A percentile compares a stretch with the other conserved stretches of the same genome.
Evolutionary conservation across 768 basidiomycete species (phyloP).

Genomic region (Hysterangium stoloniferum): DNA sequence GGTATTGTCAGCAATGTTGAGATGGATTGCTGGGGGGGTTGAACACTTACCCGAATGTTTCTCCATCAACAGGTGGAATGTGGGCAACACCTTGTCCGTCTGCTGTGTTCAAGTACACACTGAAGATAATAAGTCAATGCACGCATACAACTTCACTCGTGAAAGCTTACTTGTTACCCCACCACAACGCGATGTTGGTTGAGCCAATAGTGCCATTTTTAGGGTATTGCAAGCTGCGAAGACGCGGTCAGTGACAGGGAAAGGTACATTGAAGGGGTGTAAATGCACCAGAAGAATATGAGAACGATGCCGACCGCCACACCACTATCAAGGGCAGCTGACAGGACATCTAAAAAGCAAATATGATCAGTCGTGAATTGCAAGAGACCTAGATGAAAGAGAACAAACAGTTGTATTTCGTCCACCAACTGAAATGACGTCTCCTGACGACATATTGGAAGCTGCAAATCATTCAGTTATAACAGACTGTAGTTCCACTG

Average conservation of each 20-base stretch:
- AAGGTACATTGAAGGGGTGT: neutral
- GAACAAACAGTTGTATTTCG: slow-evolving; percentile 70
- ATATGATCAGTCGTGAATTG: neutral
- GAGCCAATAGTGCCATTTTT: slow-evolving; percentile 24
- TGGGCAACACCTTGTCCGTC: no score
- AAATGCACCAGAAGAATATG: slow-evolving; percentile 20
- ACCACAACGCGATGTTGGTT: slow-evolving; percentile 28
- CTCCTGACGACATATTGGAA: slow-evolving; percentile 69
- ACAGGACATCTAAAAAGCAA: slow-evolving; percentile 23
- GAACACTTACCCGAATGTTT: no score
- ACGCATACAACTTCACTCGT: no score
- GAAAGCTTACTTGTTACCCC: slow-evolving; percentile 29
- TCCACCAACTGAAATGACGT: slow-evolving; percentile 64
- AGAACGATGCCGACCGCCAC: slow-evolving; percentile 22
- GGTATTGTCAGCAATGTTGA: no score
- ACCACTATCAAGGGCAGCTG: slow-evolving; percentile 26
- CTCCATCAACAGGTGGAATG: no score
- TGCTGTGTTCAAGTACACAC: no score
- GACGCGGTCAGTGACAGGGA: neutral
- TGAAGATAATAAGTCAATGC: no score
- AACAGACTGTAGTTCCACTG: slow-evolving; percentile 17
- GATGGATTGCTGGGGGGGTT: no score
- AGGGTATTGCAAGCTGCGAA: slow-evolving; percentile 29
- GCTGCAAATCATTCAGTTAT: slow-evolving; percentile 42
- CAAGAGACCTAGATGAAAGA: neutral